Evolutionary conservation across 345 rosid genomes (phyloP).

Genomic region (Sonneratia caseolaris): DNA sequence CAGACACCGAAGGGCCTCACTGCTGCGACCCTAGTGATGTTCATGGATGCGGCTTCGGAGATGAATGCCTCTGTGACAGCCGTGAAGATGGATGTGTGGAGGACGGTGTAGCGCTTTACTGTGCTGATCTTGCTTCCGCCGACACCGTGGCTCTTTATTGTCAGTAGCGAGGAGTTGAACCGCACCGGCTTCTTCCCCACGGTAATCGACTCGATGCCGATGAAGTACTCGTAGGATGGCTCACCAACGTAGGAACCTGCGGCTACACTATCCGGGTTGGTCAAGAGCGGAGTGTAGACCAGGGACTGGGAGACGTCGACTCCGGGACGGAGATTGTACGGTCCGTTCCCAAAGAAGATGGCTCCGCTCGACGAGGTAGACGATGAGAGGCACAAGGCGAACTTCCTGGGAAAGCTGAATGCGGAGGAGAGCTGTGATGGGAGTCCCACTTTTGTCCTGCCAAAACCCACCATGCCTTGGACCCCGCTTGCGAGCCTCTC

Average conservation of each 20-base stretch:
- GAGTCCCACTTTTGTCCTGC: slow-evolving; percentile 18
- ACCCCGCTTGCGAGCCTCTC: slow-evolving; percentile 23
- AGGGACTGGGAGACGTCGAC: slow-evolving; percentile 19
- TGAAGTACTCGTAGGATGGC: slow-evolving; percentile 32
- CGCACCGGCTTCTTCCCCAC: slow-evolving; percentile 19
- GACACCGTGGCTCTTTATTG: slow-evolving; percentile 24
- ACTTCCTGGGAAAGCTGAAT: slow-evolving; percentile 17
- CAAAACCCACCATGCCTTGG: slow-evolving; percentile 31
- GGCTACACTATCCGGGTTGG: slow-evolving; percentile 25
- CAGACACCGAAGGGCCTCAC: slow-evolving; percentile 53
- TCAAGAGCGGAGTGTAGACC: slow-evolving; percentile 26
- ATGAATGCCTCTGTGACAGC: slow-evolving; percentile 26
- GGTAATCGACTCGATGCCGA: slow-evolving; percentile 24
- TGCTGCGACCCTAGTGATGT: slow-evolving; percentile 29
- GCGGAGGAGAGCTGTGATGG: slow-evolving; percentile 24
- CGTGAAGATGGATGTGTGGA: slow-evolving; percentile 45
- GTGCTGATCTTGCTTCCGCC: slow-evolving; percentile 77
- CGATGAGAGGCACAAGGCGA: slow-evolving; percentile 30
- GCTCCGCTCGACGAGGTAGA: slow-evolving; percentile 18
- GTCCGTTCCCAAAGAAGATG: slow-evolving; percentile 29
- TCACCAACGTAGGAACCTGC: slow-evolving; percentile 12
- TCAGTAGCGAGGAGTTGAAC: slow-evolving; percentile 23
- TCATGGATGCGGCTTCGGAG: slow-evolving; percentile 25
- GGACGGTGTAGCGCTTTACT: slow-evolving; percentile 50
- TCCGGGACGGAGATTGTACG: slow-evolving; percentile 19